Percentiles rank a stretch among this genome's conserved stretches.
Evolutionary conservation across 306 rosid genomes (phyloP).

Genomic region (Gynostemma pentaphyllum): DNA sequence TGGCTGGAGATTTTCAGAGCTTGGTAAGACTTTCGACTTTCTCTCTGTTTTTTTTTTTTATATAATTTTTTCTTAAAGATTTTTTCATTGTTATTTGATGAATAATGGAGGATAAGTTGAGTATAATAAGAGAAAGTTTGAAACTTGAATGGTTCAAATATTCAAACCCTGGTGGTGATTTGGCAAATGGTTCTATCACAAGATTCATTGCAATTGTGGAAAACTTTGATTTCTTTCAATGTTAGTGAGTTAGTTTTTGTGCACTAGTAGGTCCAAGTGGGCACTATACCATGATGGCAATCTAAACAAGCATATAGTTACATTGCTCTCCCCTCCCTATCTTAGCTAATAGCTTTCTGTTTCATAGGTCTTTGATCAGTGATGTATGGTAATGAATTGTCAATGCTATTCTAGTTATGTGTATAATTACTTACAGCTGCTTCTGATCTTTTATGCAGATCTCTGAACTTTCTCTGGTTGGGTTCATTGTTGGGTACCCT

Average conservation of each 20-base stretch:
- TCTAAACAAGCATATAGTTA: background rate
- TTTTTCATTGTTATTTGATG: background rate
- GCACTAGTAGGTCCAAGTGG: background rate
- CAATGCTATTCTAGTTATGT: background rate
- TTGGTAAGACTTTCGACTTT: constrained; percentile 33
- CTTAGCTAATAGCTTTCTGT: background rate
- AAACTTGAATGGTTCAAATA: too few relatives aligned
- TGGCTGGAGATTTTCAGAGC: constrained; percentile 52
- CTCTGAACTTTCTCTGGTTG: constrained; percentile 44
- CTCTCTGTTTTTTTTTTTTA: background rate
- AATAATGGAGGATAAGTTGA: background rate
- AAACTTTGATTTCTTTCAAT: background rate
- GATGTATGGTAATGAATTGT: background rate
- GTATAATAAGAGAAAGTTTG: background rate
- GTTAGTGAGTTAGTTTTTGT: background rate
- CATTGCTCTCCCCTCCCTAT: background rate
- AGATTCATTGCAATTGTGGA: background rate
- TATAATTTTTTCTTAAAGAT: background rate
- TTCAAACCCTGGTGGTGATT: too few relatives aligned
- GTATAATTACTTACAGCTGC: constrained; percentile 10
- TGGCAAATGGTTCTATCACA: background rate
- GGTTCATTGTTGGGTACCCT: constrained; percentile 66
- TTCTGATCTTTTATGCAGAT: constrained; percentile 39
- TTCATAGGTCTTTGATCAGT: background rate
- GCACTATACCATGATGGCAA: background rate